phyloP scores from a whole-genome alignment of 768 basidiomycete genomes.

The Serpula lacrymans region DNA sequence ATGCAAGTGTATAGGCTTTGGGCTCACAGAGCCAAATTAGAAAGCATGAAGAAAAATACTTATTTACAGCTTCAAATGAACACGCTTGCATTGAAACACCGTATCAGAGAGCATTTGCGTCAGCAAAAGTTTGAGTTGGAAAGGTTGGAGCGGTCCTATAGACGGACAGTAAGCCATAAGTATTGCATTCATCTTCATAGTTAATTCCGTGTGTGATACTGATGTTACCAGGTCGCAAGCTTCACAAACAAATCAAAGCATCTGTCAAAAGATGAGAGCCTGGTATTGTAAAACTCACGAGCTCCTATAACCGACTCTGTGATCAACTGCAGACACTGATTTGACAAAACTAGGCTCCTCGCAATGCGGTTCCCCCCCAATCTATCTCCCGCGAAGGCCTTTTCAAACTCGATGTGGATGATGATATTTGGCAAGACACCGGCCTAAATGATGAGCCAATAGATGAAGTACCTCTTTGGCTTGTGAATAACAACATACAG shows the following conservation, averaged over 20 bases:
- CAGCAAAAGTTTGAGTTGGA: conserved; percentile 28
- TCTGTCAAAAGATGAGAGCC: conserved; percentile 24
- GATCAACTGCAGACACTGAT: conserved; percentile 18
- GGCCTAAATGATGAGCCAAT: conserved; percentile 22
- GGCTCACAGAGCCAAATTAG: conserved; percentile 6
- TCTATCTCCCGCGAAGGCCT: conserved; percentile 18
- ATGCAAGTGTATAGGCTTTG: conserved; percentile 2
- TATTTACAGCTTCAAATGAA: conserved; percentile 17
- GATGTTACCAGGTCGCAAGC: conserved; percentile 18
- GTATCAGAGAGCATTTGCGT: conserved; percentile 15
- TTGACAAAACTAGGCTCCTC: conserved; percentile 15
- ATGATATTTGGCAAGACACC: conserved; percentile 33
- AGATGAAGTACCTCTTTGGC: conserved; percentile 11
- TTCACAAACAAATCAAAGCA: conserved; percentile 24
- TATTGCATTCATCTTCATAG: not conserved
- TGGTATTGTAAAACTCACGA: conserved; percentile 19
- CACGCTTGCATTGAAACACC: conserved; percentile 20
- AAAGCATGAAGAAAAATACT: conserved; percentile 9
- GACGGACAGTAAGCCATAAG: conserved; percentile 1
- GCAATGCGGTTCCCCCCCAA: conserved; percentile 17
- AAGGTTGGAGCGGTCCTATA: conserved; percentile 10
- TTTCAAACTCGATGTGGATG: conserved; percentile 34
- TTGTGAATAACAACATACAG: conserved; percentile 13
- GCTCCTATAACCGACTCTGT: conserved; percentile 27
- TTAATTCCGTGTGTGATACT: not conserved